Evolutionary conservation across 2,329 filamentous ascomycete genomes (phyloP).

Genomic region (Diplodia corticola): DNA sequence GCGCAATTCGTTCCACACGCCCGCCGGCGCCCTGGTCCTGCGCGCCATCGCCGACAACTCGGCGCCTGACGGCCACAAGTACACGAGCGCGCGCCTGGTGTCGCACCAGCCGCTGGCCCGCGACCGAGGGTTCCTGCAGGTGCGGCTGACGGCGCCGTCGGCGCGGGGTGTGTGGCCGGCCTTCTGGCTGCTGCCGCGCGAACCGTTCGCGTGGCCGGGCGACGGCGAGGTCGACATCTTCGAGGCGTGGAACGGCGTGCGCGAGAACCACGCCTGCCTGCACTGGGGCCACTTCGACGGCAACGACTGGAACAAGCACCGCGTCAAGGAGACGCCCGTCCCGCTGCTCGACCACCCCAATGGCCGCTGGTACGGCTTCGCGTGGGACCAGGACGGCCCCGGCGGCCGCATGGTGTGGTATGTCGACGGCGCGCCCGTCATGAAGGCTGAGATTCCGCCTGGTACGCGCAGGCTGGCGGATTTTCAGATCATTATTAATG

Average conservation of each 20-base stretch:
- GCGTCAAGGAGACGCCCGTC: constrained; percentile 55
- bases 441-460: constrained; percentile 56
- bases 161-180: constrained; percentile 62
- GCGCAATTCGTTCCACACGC: constrained; percentile 57
- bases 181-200: constrained; percentile 60
- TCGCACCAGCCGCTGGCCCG: constrained; percentile 54
- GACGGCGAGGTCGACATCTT: constrained; percentile 64
- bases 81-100: constrained; percentile 58
- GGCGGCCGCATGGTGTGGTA: constrained; percentile 57
- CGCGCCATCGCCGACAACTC: constrained; percentile 49
- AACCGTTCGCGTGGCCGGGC: constrained; percentile 60
- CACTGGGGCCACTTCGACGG: constrained; percentile 60
- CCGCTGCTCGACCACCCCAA: constrained; percentile 47
- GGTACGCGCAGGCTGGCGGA: constrained; percentile 58
- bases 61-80: constrained; percentile 41
- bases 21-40: constrained; percentile 54
- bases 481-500: constrained; percentile 58
- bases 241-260: constrained; percentile 62
- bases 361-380: constrained; percentile 57
- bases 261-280: constrained; percentile 57
- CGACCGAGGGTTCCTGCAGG: constrained; percentile 55
- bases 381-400: constrained; percentile 54
- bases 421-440: constrained; percentile 58
- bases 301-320: constrained; percentile 58
- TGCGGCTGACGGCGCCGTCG: constrained; percentile 54